A percentile compares a stretch with the other conserved stretches of the same genome.
These are phyloP conservation scores for Prosopis cineraria DNA, from an alignment of 306 rosid genomes.

Conservation along the genomic window DNA sequence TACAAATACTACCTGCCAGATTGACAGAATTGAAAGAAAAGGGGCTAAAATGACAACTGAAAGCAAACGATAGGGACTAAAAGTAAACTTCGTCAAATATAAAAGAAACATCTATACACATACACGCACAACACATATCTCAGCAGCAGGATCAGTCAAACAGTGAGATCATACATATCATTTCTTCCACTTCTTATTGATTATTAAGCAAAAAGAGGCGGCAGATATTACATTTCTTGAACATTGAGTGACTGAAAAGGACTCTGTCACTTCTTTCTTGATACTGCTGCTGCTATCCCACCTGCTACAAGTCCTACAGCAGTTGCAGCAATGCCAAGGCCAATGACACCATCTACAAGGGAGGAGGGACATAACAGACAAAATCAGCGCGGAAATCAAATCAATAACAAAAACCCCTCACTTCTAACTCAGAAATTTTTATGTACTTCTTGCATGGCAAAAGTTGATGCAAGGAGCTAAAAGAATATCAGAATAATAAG, in stretches of 20 bases:
- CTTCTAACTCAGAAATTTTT: neutral
- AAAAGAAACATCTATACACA: neutral
- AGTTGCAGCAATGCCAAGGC: slow-evolving; percentile 86
- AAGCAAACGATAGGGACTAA: neutral
- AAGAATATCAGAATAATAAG: neutral
- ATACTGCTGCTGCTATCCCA: slow-evolving; percentile 77
- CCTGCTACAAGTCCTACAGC: slow-evolving; percentile 83
- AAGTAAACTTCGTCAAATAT: neutral
- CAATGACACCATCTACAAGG: slow-evolving; percentile 85
- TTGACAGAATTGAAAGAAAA: neutral
- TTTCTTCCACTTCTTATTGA: slow-evolving; percentile 16
- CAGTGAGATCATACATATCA: neutral
- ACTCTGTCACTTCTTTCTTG: slow-evolving; percentile 56
- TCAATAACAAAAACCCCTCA: slow-evolving; percentile 4
- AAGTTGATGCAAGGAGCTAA: neutral
- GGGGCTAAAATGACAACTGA: neutral
- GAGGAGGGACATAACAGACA: neutral
- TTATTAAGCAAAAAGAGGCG: slow-evolving; percentile 17
- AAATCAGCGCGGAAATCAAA: slow-evolving; percentile 31
- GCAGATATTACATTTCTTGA: slow-evolving; percentile 28
- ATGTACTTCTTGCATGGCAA: neutral
- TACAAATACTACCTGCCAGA: neutral
- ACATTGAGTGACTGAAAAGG: slow-evolving; percentile 13
- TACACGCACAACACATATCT: neutral
- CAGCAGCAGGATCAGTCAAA: slow-evolving; percentile 1